These are phyloP conservation scores for Metschnikowia cubensis DNA, from an alignment of 805 yeast genomes.

Conservation along the genomic window DNA sequence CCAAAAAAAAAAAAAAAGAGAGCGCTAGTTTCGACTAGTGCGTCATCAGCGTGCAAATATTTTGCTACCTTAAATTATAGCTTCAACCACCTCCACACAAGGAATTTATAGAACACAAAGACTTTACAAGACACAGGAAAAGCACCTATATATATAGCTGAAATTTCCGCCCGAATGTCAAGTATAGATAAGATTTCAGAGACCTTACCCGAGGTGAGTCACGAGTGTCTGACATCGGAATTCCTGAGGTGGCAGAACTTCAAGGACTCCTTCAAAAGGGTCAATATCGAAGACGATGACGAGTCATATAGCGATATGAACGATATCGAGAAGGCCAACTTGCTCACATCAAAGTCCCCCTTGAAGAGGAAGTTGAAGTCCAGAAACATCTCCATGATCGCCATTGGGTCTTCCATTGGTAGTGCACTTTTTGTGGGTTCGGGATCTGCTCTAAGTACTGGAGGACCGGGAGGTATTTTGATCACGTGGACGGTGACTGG, in stretches of 20 bases:
- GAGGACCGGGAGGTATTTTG: slow-evolving; percentile 65
- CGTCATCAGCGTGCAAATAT: slow-evolving; percentile 1
- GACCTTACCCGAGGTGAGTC: neutral
- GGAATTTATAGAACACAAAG: neutral
- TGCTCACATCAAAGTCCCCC: slow-evolving; percentile 42
- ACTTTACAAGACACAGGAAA: neutral
- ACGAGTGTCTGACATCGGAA: slow-evolving; percentile 10
- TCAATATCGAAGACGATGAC: slow-evolving; percentile 25
- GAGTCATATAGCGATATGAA: slow-evolving; percentile 21
- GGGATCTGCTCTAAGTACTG: slow-evolving; percentile 60
- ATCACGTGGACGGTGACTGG: slow-evolving; percentile 69
- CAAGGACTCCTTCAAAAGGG: slow-evolving; percentile 48
- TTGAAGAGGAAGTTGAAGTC: slow-evolving; percentile 41
- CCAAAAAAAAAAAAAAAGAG: neutral
- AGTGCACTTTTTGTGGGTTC: slow-evolving; percentile 78
- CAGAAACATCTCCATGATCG: slow-evolving; percentile 65
- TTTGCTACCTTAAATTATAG: neutral
- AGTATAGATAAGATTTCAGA: neutral
- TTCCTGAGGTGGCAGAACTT: slow-evolving; percentile 38
- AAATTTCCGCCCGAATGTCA: neutral
- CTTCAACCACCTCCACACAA: neutral
- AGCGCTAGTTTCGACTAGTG: neutral
- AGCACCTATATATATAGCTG: too few relatives aligned
- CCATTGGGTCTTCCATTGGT: slow-evolving; percentile 80
- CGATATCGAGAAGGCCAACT: slow-evolving; percentile 38